These are phyloP conservation scores for Gillenia trifoliata DNA, from an alignment of 306 rosid species.

Conservation along the genomic window DNA sequence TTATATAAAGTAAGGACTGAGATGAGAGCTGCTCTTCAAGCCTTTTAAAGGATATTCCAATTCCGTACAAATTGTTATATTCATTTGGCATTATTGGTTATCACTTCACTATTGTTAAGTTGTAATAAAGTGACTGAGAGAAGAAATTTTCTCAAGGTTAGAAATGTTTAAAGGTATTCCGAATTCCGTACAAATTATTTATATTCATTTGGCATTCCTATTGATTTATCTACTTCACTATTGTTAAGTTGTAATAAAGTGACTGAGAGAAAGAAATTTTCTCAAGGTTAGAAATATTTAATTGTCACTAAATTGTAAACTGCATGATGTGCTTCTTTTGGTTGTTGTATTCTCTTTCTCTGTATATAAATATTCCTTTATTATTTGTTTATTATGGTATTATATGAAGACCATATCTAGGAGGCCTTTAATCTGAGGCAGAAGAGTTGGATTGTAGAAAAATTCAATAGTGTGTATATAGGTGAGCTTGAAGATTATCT, in stretches of 20 bases:
- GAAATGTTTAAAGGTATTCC: conserved; percentile 44
- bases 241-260: neutral
- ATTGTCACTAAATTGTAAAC: neutral
- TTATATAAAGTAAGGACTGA: conserved; percentile 76
- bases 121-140: neutral
- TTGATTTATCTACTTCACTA: neutral
- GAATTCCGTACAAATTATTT: neutral
- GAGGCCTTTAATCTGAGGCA: neutral
- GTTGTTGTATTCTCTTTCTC: neutral
- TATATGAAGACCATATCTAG: neutral
- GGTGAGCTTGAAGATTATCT: neutral
- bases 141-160: neutral
- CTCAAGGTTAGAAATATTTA: neutral
- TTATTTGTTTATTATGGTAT: neutral
- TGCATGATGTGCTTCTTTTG: neutral
- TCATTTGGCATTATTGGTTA: neutral
- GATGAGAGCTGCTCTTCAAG: conserved; percentile 73
- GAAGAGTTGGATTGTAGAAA: neutral
- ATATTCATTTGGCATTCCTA: neutral
- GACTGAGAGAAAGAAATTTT: neutral
- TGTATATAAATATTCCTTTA: neutral
- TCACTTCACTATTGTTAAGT: neutral
- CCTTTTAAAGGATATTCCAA: conserved; percentile 58
- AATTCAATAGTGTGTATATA: neutral
- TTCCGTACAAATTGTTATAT: neutral